Base-by-base conservation (phyloP, 176 grass and related monocot species). In the Lolium perenne region DNA sequence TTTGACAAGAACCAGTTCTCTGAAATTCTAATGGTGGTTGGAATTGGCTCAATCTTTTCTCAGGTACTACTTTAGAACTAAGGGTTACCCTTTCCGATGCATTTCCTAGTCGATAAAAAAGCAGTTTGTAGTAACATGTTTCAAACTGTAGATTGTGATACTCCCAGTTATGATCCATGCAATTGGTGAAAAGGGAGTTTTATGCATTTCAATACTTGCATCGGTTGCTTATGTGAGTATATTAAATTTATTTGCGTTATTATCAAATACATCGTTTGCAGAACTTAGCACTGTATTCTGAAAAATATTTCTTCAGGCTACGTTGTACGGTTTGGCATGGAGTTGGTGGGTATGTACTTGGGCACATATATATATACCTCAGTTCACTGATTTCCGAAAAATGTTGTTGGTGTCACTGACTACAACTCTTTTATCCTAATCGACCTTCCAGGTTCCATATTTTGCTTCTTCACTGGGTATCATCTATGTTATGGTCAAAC, bases 1-100 rank as follows among this genome's bases (percentile, higher is more conserved):
- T 97, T 95, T 88, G 85, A 92, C 76, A 97, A 95, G 81, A 85
- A 97, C 73, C 93, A 97, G 69, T 97, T 95, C 76, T 97, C 93
- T 17, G 91, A 95, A 86, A 93, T 97, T 79, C 87, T 95, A 74
- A 87, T 97, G 91, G 77, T 97, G 67, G 93, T 97, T 68, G 93
- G 93, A 29, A 70, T 93, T 57, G 93, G 95, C 35, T 95, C 91
- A 11, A 92, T 97, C 65, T 95, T 97, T 86, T 93, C 95, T 51
- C 95, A 90, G 91, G 95, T 97, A 20, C 40, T 46, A 35, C 20
- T 81, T 65, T 62, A 50, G 18, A 21, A 60, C 46, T 17, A 43
- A 11, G 66, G 50, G 32, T 0, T 70, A 18, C 12, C 32, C 29
- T 25, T 84, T 87, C 26, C 12, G 43, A 23, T 22, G 32, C 6